phyloP scores from a whole-genome alignment of 2,329 filamentous ascomycete genomes.

The Xylaria sp. region DNA sequence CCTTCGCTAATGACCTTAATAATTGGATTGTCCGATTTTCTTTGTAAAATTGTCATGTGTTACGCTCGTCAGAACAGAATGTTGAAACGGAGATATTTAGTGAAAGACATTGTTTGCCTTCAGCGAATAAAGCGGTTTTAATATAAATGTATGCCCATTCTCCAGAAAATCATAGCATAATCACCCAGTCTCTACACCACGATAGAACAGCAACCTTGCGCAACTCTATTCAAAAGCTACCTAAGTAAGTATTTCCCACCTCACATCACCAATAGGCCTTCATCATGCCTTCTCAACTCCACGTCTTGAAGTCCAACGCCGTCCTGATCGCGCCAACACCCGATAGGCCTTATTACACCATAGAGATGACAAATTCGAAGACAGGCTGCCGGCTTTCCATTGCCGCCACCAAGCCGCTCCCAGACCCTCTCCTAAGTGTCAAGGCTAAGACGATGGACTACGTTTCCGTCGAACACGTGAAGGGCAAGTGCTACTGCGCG shows the following conservation, averaged over 20 bases:
- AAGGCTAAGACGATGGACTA: background rate
- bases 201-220: background rate
- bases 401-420: slow-evolving; percentile 12
- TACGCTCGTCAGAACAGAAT: background rate
- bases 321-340: background rate
- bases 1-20: slow-evolving; percentile 23
- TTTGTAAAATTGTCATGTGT: background rate
- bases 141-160: background rate
- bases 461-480: background rate
- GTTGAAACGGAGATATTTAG: background rate
- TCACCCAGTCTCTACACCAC: no score
- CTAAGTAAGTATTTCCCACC: background rate
- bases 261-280: background rate
- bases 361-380: background rate
- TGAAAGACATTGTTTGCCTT: background rate
- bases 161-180: background rate
- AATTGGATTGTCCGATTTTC: background rate
- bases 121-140: background rate
- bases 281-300: slow-evolving; percentile 20
- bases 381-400: slow-evolving; percentile 6
- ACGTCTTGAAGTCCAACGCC: slow-evolving; percentile 20
- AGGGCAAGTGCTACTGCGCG: background rate
- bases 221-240: background rate
- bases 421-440: background rate
- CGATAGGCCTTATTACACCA: slow-evolving; percentile 2